Percentiles rank a stretch among this genome's conserved stretches.
Evolutionary conservation across 768 basidiomycete genomes (phyloP).

Genomic region (Suillus cothurnatus): DNA sequence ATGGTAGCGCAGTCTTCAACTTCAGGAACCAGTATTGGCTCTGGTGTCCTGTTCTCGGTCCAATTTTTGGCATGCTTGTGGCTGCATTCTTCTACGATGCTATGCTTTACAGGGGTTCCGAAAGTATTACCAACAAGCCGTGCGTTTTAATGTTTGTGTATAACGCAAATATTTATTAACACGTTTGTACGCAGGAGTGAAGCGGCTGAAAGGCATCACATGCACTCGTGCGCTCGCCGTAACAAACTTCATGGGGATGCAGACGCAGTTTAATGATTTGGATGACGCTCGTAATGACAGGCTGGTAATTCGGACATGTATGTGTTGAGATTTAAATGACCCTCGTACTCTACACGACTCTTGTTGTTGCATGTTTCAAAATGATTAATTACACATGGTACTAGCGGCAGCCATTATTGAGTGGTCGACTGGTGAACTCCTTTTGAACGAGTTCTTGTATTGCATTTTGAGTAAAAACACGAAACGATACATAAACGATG

Average conservation of each 20-base stretch:
- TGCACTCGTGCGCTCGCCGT: slow-evolving; percentile 6
- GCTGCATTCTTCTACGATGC: slow-evolving; percentile 56
- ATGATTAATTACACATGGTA: background rate
- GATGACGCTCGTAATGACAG: background rate
- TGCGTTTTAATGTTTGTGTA: slow-evolving; percentile 20
- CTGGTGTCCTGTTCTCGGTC: slow-evolving; percentile 59
- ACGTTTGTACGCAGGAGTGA: slow-evolving; percentile 7
- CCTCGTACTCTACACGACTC: background rate
- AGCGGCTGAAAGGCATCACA: slow-evolving; percentile 8
- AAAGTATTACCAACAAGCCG: slow-evolving; percentile 51
- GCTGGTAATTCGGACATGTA: background rate
- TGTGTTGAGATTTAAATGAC: no score
- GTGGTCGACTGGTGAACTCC: background rate
- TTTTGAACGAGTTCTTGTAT: background rate
- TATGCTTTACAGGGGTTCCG: slow-evolving; percentile 51
- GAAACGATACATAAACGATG: no score
- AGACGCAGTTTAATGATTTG: slow-evolving; percentile 7
- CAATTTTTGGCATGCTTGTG: slow-evolving; percentile 52
- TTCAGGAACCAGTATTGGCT: slow-evolving; percentile 60
- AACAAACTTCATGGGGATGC: slow-evolving; percentile 6
- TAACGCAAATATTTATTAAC: background rate
- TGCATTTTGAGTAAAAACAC: background rate
- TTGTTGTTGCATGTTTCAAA: background rate
- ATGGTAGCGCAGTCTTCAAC: slow-evolving; percentile 37
- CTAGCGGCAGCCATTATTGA: background rate